These are phyloP conservation scores for Rhexocercosporidium sp. DNA, from an alignment of 2,329 filamentous ascomycete genomes.

Conservation along the genomic window DNA sequence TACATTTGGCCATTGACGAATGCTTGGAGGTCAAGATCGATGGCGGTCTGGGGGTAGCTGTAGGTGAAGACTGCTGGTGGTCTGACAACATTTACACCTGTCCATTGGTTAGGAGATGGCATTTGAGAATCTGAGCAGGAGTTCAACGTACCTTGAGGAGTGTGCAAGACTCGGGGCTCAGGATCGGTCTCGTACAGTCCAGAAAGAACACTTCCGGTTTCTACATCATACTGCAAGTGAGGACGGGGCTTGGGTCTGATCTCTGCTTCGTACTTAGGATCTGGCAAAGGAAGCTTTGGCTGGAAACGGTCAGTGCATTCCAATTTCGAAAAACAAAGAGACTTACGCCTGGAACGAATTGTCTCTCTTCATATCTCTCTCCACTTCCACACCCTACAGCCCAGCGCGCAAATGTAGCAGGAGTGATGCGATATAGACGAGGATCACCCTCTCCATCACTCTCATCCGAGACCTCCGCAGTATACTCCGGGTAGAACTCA, in stretches of 20 bases:
- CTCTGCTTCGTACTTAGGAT: constrained; percentile 10
- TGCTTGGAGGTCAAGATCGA: constrained; percentile 20
- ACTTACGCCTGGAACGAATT: constrained; percentile 30
- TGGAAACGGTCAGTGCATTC: not conserved
- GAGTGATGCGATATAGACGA: constrained; percentile 46
- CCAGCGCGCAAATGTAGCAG: constrained; percentile 50
- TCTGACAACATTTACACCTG: constrained; percentile 27
- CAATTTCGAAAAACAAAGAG: not conserved
- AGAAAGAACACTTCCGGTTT: constrained; percentile 31
- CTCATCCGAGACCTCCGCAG: constrained; percentile 46
- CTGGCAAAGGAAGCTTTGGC: constrained; percentile 8
- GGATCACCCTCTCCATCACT: constrained; percentile 50
- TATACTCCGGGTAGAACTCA: constrained; percentile 31
- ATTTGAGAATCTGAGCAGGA: not conserved
- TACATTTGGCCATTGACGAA: not conserved
- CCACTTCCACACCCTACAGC: constrained; percentile 40
- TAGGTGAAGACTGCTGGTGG: constrained; percentile 18
- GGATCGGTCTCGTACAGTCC: constrained; percentile 26
- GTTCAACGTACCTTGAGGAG: constrained; percentile 26
- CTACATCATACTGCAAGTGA: constrained; percentile 36
- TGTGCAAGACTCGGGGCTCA: constrained; percentile 28
- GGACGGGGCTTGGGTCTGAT: not conserved
- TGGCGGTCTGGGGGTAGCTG: constrained; percentile 18
- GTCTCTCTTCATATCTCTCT: constrained; percentile 32
- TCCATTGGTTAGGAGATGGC: not conserved